Conservation (phyloP, 495 filamentous ascomycete genomes). For the Podospora australis region DNA sequence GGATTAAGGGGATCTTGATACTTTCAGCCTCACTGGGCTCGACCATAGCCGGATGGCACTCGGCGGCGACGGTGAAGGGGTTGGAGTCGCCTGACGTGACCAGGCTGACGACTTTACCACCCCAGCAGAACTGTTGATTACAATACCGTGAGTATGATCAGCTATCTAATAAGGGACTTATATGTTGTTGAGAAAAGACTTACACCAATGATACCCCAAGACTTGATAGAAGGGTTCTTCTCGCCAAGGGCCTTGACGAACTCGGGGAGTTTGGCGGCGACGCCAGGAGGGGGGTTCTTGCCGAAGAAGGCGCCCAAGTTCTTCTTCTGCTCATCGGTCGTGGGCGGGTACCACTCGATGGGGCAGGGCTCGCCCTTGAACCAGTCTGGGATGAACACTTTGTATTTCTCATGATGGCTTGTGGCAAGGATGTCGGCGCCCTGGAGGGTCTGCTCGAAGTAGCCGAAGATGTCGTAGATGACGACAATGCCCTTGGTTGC, state of each 20-base stretch:
- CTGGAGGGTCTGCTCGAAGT: constrained; percentile 61
- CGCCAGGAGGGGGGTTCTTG: constrained; percentile 55
- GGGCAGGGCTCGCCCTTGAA: constrained; percentile 54
- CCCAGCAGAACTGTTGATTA: constrained; percentile 71
- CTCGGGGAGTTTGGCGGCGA: constrained; percentile 54
- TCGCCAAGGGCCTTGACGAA: constrained; percentile 52
- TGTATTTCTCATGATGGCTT: constrained; percentile 48
- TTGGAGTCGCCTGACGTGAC: constrained; percentile 54
- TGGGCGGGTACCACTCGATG: constrained; percentile 64
- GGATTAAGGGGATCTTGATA: constrained; percentile 57
- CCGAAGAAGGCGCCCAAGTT: constrained; percentile 71
- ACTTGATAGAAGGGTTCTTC: constrained; percentile 55
- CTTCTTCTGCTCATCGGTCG: constrained; percentile 73
- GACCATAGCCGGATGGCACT: constrained; percentile 84
- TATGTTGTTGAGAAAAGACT: constrained; percentile 7
- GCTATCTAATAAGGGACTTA: not conserved
- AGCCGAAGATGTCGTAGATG: constrained; percentile 70
- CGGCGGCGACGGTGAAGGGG: constrained; percentile 62
- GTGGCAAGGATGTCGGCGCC: constrained; percentile 64
- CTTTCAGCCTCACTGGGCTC: constrained; percentile 64
- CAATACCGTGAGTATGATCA: no score
- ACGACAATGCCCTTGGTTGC: constrained; percentile 54
- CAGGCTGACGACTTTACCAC: constrained; percentile 62
- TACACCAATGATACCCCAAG: constrained; percentile 79
- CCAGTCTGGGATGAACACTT: constrained; percentile 65